Evolutionary conservation across 768 basidiomycete species (phyloP), one percentile per base, ranked within the genome.

Genomic region (Coprinopsis marcescibilis): DNA sequence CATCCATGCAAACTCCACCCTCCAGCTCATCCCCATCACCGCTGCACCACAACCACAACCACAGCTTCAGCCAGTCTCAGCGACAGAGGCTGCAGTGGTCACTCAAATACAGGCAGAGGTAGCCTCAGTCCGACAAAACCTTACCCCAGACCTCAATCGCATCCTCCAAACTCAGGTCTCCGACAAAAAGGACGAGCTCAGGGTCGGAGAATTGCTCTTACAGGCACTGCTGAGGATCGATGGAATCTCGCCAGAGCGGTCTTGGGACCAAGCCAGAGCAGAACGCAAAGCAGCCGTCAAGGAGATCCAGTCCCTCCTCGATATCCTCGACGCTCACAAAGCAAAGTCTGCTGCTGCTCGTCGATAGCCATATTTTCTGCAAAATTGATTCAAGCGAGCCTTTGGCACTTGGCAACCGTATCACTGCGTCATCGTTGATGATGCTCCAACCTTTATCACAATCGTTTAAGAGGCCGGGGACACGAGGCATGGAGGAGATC

Each of bases 151-250:
- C 29, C 72, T 89, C 48, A 73, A 80, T 45, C 37, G 45, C 42
- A 57, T 58, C 40, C 20, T 43, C 30, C 34, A 48, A 12, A 42
- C 46, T 52, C 52, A 39, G 51, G 48, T 29, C 54, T 57, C 49
- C 25, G 49, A 32, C 25, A 46, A 39, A 46, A 30, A 48, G 49
- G 53, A 51, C 45, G 49, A 56, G 41, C 49, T 62, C n/a, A 70
- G 88, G 14, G 67, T 98, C 43, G 81, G 77, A 20, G 95, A 97
- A 65, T 65, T 89, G 46, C 73, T 98, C 20, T 73, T 96, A 20
- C 93, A 96, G 60, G 75, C 81, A n/a, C 71, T 98, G 21, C 75
- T 98, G 15, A 80, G 88, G 41, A 69, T 98, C 26, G 95, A 98
- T 57, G 87, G 85, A 41, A 73, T 96, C 56, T 66, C 70, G 32